Conservation (phyloP, 805 yeast genomes). For the Saccharomycopsis schoenii region DNA sequence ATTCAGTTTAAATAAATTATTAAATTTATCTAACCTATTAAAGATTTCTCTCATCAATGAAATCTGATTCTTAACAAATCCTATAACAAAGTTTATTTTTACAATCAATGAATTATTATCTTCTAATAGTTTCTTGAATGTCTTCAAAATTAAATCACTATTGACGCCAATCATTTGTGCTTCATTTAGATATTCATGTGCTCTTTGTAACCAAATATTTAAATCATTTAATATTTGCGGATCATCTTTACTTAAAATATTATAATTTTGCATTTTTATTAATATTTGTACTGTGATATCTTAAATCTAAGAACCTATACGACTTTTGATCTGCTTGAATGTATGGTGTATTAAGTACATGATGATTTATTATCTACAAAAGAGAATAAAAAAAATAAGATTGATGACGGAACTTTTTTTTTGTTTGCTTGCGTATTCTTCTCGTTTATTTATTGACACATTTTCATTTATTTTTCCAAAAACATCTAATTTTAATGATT, state of each 20-base stretch:
- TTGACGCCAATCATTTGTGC: constrained; percentile 15
- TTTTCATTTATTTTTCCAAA: no score
- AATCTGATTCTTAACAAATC: constrained; percentile 16
- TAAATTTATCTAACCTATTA: constrained; percentile 7
- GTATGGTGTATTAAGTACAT: no score
- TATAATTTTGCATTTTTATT: not conserved
- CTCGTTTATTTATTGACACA: no score
- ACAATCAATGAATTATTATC: constrained; percentile 15
- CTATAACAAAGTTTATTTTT: constrained; percentile 17
- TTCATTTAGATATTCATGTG: constrained; percentile 7
- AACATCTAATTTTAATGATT: no score
- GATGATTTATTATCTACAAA: no score
- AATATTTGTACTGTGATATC: no score
- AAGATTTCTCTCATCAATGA: constrained; percentile 13
- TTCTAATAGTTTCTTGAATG: constrained; percentile 12
- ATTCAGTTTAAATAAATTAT: constrained; percentile 10
- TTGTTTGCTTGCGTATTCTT: no score
- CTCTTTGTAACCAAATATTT: constrained; percentile 5
- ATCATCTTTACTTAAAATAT: not conserved
- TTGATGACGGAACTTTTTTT: no score
- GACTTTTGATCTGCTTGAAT: no score
- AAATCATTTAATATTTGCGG: constrained; percentile 2
- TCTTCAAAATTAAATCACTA: constrained; percentile 6
- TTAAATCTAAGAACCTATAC: no score
- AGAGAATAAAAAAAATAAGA: no score